phyloP scores from a whole-genome alignment of 1,284 basidiomycete genomes.

The Phlebopus sp. region DNA sequence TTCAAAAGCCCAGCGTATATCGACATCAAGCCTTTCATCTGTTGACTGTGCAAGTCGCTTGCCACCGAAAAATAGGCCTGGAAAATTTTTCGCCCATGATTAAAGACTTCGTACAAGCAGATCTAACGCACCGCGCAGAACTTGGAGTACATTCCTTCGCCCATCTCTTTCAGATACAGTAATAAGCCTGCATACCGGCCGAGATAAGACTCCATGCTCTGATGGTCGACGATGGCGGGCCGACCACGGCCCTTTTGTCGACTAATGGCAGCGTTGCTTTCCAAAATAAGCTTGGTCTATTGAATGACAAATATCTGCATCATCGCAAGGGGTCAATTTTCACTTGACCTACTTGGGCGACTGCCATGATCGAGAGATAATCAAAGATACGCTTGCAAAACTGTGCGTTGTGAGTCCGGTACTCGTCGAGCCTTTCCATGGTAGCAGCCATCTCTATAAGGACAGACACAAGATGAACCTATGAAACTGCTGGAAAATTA shows the following conservation, averaged over 20 bases:
- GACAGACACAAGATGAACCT: constrained; percentile 5
- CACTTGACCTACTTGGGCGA: constrained; percentile 60
- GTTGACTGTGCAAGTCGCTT: constrained; percentile 76
- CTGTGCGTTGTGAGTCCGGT: constrained; percentile 81
- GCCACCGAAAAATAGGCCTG: constrained; percentile 87
- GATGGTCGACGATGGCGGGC: constrained; percentile 59
- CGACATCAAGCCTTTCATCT: constrained; percentile 75
- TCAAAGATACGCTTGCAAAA: constrained; percentile 92
- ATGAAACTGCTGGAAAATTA: neutral
- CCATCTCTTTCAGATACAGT: constrained; percentile 95
- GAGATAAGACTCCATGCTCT: constrained; percentile 76
- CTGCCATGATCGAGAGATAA: constrained; percentile 88
- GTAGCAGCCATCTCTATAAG: constrained; percentile 88
- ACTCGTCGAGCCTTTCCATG: constrained; percentile 88
- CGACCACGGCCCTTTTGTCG: constrained; percentile 42
- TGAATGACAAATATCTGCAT: constrained; percentile 10
- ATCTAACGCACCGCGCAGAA: constrained; percentile 73
- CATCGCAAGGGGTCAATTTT: neutral
- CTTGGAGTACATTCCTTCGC: constrained; percentile 79
- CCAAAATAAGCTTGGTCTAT: constrained; percentile 65
- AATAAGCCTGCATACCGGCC: constrained; percentile 88
- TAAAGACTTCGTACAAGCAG: neutral
- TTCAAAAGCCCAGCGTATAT: constrained; percentile 62
- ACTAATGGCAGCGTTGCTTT: constrained; percentile 54
- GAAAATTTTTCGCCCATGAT: constrained; percentile 8